Percentiles rank a stretch among this genome's conserved stretches.
phyloP scores from a whole-genome alignment of 306 rosid species.

The Biancaea sappan region DNA sequence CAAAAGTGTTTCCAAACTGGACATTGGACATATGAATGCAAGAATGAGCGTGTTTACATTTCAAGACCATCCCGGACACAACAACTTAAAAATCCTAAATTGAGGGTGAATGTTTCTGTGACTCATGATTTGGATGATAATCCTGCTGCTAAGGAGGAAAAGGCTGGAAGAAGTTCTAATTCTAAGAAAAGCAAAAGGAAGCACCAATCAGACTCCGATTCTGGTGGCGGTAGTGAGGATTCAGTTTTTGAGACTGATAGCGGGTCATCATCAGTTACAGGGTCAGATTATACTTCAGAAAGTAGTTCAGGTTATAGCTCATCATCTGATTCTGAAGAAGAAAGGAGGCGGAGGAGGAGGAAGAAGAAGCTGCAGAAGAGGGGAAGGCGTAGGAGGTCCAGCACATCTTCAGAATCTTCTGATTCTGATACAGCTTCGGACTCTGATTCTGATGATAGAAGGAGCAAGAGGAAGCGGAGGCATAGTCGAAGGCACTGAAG shows the following conservation, averaged over 20 bases:
- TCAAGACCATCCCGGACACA: conserved; percentile 94
- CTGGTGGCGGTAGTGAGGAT: conserved; percentile 82
- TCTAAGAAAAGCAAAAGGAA: conserved; percentile 80
- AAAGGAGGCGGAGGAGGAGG: conserved; percentile 66
- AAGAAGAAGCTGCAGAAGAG: conserved; percentile 70
- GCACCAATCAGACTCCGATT: conserved; percentile 56
- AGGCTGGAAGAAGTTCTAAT: conserved; percentile 45
- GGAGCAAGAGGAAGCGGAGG: conserved; percentile 71
- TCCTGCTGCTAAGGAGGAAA: conserved; percentile 53
- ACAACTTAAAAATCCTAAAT: conserved; percentile 86
- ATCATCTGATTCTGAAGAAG: conserved; percentile 86
- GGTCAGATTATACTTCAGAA: conserved; percentile 77
- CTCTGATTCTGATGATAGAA: conserved; percentile 75
- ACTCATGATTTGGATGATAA: conserved; percentile 58
- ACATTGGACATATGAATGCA: conserved; percentile 98
- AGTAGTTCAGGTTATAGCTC: conserved; percentile 74
- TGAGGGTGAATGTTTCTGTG: conserved; percentile 63
- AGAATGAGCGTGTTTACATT: conserved; percentile 90
- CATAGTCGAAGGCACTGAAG: conserved; percentile 55
- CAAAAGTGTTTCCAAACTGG: conserved; percentile 89
- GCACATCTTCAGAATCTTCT: conserved; percentile 84
- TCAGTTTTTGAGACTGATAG: conserved; percentile 95
- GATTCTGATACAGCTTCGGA: conserved; percentile 72
- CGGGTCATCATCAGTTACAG: conserved; percentile 72
- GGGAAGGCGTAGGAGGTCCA: conserved; percentile 61